Evolutionary conservation across 345 rosid species (phyloP), one percentile per base, ranked within the genome.

Genomic region (Raphanus sativus): DNA sequence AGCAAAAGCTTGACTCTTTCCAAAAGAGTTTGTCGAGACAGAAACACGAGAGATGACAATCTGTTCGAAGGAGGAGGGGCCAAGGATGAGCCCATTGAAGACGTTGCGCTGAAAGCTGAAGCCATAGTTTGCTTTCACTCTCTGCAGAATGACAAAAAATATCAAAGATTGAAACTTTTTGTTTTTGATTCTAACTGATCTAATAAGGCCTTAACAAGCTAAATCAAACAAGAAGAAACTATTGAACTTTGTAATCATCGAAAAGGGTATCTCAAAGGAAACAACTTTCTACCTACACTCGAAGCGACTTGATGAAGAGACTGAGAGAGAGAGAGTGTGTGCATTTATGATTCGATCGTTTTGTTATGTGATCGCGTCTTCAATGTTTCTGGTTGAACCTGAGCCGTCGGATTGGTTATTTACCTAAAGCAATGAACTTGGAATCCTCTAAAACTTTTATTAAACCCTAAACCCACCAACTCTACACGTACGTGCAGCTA

Each of bases 71-170:
- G 84, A 73, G 29, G 1, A 26, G 87, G 87, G 65, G 84, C 87
- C 70, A 90, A 70, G 28, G 91, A 69, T 13, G 56, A 69, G 28
- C 89, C 92, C 70, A 78, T 82, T 26, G 96, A 88, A 12, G 93
- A 83, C 83, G 83, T 85, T 71, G 90, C 85, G 65, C 82, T 83
- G 78, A 91, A 87, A 6, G 91, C 87, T 5, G 89, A 87, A 1
- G 98, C 87, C 98, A 94, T 94, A 1, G 8, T 36, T 59, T 15
- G n/a, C n/a, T n/a, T n/a, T n/a, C 21, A 69, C 71, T 58, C 62
- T 50, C 52, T 63, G 48, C 59, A n/a, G n/a, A n/a, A n/a, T n/a
- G 48, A n/a, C 16, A 1, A 33, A n/a, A 64, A 55, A 74, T 6
- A 54, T 10, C 2, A 74, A 34, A 55, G 65, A 15, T 36, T 6